These are phyloP conservation scores for Tuber umbilicatum DNA, from an alignment of 495 filamentous ascomycete genomes.

Conservation along the genomic window DNA sequence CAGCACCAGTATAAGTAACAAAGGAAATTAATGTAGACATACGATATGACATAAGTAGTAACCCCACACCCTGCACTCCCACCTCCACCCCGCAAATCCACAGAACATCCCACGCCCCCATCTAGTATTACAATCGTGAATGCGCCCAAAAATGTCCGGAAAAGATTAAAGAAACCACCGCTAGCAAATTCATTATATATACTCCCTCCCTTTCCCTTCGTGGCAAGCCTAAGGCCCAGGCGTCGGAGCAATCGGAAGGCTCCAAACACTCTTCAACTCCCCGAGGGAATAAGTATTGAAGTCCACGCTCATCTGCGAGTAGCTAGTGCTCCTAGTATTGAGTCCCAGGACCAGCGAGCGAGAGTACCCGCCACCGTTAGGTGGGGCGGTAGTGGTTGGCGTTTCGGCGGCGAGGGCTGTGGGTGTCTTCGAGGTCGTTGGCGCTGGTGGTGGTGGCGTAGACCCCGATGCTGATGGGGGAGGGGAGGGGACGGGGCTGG, in stretches of 20 bases:
- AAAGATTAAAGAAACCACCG: not conserved
- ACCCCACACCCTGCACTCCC: not conserved
- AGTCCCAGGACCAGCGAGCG: not conserved
- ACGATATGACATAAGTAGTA: not conserved
- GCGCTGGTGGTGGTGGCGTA: not conserved
- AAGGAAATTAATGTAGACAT: not conserved
- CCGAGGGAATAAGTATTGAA: not conserved
- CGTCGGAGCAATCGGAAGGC: not conserved
- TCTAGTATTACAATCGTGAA: constrained; percentile 1
- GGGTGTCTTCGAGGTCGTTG: not conserved
- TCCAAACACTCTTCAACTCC: not conserved
- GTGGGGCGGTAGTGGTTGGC: not conserved
- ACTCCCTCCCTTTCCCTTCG: not conserved
- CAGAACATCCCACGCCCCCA: not conserved
- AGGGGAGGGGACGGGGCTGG: not conserved
- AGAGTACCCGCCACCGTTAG: not conserved
- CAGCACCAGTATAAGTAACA: not conserved
- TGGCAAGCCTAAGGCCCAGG: not conserved
- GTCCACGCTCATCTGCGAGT: not conserved
- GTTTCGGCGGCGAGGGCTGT: not conserved
- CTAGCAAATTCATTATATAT: not conserved
- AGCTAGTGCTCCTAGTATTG: not conserved
- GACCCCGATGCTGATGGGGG: not conserved
- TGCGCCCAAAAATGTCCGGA: not conserved
- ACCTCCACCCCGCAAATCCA: not conserved